Evolutionary conservation across 768 basidiomycete genomes (phyloP).

Genomic region (Leccinum disarticulatum): DNA sequence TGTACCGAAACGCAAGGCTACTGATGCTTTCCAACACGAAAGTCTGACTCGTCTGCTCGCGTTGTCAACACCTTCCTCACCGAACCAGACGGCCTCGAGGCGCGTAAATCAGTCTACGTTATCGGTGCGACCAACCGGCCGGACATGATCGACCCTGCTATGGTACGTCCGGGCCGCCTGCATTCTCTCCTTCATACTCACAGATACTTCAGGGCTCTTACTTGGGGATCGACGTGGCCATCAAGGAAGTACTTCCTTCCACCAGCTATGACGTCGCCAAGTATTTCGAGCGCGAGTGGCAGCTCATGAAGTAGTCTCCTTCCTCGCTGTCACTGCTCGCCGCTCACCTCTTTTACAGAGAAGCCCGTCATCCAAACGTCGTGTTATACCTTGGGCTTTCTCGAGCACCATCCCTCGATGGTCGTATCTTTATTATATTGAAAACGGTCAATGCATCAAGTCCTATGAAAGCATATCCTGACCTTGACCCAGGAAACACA

Average conservation of each 20-base stretch:
- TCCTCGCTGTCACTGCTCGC: neutral
- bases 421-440: slow-evolving; percentile 90
- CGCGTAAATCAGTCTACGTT: slow-evolving; percentile 85
- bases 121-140: slow-evolving; percentile 95
- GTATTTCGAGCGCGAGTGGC: slow-evolving; percentile 99
- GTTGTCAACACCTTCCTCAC: slow-evolving; percentile 92
- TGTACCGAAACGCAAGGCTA: no score
- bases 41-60: slow-evolving; percentile 89
- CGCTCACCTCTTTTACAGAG: slow-evolving; percentile 38
- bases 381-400: slow-evolving; percentile 91
- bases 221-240: slow-evolving; percentile 93
- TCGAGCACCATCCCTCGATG: slow-evolving; percentile 71
- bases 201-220: slow-evolving; percentile 65
- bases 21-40: neutral
- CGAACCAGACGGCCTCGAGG: slow-evolving; percentile 89
- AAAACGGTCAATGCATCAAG: slow-evolving; percentile 50
- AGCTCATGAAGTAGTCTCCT: slow-evolving; percentile 76
- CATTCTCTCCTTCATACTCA: slow-evolving; percentile 3
- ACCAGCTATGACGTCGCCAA: slow-evolving; percentile 93
- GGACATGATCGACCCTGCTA: slow-evolving; percentile 97
- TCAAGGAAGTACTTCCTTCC: slow-evolving; percentile 94
- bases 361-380: slow-evolving; percentile 89
- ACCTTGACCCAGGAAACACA: slow-evolving; percentile 58
- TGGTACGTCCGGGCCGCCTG: slow-evolving; percentile 95
- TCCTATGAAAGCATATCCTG: neutral